Conservation (phyloP, 2,329 filamentous ascomycete species). For the Claviceps maximensis region DNA sequence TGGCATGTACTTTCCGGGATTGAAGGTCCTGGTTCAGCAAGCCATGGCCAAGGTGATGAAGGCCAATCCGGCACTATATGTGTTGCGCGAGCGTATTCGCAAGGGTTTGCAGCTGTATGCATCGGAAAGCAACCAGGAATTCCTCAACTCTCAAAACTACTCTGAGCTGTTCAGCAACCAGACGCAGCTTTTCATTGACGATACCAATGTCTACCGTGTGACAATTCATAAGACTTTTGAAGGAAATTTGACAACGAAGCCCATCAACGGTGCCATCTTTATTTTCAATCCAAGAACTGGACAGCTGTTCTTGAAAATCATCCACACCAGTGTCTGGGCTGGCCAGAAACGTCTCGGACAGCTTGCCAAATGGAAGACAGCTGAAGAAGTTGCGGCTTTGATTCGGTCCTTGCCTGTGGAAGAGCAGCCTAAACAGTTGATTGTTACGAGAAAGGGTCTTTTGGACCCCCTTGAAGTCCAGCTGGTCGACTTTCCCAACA, state of each 20-base stretch:
- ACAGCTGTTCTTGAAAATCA: slow-evolving; percentile 97
- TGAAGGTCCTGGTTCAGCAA: slow-evolving; percentile 91
- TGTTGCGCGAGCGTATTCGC: slow-evolving; percentile 90
- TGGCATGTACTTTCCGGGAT: slow-evolving; percentile 94
- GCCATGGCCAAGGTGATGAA: slow-evolving; percentile 99
- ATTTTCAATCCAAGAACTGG: slow-evolving; percentile 99
- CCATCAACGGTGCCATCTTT: slow-evolving; percentile 98
- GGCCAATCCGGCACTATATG: slow-evolving; percentile 91
- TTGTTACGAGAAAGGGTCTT: slow-evolving; percentile 93
- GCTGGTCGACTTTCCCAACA: slow-evolving; percentile 95
- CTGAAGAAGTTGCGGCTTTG: slow-evolving; percentile 95
- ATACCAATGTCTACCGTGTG: slow-evolving; percentile 98
- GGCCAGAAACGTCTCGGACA: slow-evolving; percentile 98
- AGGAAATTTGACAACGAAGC: slow-evolving; percentile 96
- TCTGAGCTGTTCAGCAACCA: slow-evolving; percentile 98
- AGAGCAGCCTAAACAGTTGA: slow-evolving; percentile 97
- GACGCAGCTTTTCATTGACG: slow-evolving; percentile 96
- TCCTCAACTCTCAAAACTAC: slow-evolving; percentile 98
- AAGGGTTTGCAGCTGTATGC: slow-evolving; percentile 97
- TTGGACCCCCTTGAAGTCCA: slow-evolving; percentile 96
- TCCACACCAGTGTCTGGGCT: slow-evolving; percentile 98
- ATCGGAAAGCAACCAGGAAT: slow-evolving; percentile 97
- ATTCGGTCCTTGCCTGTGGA: slow-evolving; percentile 93
- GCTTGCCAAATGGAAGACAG: slow-evolving; percentile 98
- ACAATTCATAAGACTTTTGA: slow-evolving; percentile 99